Base-by-base conservation (phyloP, 2,329 filamentous ascomycete genomes). In the Cladosporium cucumerinum region DNA sequence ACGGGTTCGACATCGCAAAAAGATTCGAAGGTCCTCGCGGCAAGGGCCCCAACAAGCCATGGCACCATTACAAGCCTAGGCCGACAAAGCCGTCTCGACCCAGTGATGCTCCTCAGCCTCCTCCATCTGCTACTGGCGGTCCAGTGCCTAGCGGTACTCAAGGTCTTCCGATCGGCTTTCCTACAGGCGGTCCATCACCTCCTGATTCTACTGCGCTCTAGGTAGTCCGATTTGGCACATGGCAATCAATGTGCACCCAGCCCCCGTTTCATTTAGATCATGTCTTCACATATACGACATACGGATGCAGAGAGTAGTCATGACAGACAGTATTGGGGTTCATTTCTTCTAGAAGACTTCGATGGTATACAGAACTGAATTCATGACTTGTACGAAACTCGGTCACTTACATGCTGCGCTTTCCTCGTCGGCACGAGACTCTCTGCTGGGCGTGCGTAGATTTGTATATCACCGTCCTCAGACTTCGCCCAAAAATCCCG, bases 1-100 rank as follows among this genome's bases (percentile, higher is more conserved):
- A 39, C 2, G 48, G 43, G 10, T 25, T n/a, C 16, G 30, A 32
- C 12, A 18, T 12, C n/a, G 34, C 21, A 6, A 62, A 55, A 23
- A 49, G 60, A 34, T 62, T 55, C 25, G 60, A 55, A 62, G 60
- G 60, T 23, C 48, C 60, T 28, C 48, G 60, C 12, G 59, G 32
- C n/a, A 26, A n/a, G 39, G 12, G 58, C 32, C 51, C 57, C 23
- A 51, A 54, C 43, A 60, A 59, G 57, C 63, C 63, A 58, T 39
- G 66, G 66, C 55, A 54, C 51, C 36, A 58, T 26, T 60, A 49
- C 34, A 61, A 32, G 23, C 18, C 16, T n/a, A 25, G 12, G 32
- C 32, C 23, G n/a, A 28, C 36, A n/a, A 52, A 57, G 23, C 57
- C 62, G 3, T n/a, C 61, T 8, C 25, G 23, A 12, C 23, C 23